These are phyloP conservation scores for Neolentinus lepideus DNA, from an alignment of 1,284 basidiomycete species.

Conservation along the genomic window DNA sequence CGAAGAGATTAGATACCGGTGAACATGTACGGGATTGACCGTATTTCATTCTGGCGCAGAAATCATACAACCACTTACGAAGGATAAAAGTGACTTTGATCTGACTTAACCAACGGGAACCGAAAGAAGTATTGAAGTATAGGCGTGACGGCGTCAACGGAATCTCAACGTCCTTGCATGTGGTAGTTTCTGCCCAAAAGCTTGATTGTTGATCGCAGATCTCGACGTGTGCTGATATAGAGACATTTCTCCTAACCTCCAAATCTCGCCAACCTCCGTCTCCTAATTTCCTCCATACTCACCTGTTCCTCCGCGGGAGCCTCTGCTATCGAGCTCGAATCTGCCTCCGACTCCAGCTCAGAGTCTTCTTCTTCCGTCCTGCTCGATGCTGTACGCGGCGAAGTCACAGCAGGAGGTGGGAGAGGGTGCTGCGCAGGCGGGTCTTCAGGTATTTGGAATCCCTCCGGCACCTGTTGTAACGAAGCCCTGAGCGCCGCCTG, in stretches of 20 bases:
- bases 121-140: too few species aligned
- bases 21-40: too few species aligned
- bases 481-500: slow-evolving; percentile 84
- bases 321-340: slow-evolving; percentile 13
- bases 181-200: neutral
- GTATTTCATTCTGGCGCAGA: too few species aligned
- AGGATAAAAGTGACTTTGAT: too few species aligned
- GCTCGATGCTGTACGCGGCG: slow-evolving; percentile 9
- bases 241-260: slow-evolving; percentile 30
- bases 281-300: slow-evolving; percentile 72
- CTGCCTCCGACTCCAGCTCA: slow-evolving; percentile 22
- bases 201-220: neutral
- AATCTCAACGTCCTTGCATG: too few species aligned
- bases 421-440: slow-evolving; percentile 10
- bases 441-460: slow-evolving; percentile 30
- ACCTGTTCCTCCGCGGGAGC: slow-evolving; percentile 27
- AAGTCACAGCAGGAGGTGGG: slow-evolving; percentile 3
- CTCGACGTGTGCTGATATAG: neutral
- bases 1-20: too few species aligned
- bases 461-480: slow-evolving; percentile 58
- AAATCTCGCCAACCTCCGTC: slow-evolving; percentile 72
- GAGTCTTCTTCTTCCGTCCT: slow-evolving; percentile 11
- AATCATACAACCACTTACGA: too few species aligned
- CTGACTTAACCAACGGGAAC: too few species aligned
- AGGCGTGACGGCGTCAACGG: too few species aligned